Evolutionary conservation across 139 green algal genomes (phyloP).

Genomic region (Deuterostichococcus epilithicus): DNA sequence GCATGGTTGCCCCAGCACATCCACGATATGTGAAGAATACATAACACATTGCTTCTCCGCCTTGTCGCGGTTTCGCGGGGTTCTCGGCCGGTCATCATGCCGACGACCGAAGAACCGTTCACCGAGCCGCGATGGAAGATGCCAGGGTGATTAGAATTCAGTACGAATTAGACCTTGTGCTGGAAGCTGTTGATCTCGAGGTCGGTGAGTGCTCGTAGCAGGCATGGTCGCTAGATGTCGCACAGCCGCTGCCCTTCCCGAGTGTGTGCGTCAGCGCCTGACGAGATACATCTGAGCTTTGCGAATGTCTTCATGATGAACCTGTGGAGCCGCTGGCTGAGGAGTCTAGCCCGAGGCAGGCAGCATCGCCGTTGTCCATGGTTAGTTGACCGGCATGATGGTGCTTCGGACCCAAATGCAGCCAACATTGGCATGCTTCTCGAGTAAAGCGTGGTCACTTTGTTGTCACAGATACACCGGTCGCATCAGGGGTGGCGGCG

Average conservation of each 20-base stretch:
- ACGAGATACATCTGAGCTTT: neutral
- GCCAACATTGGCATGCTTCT: neutral
- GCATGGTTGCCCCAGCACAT: too few species aligned
- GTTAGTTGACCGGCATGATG: too few species aligned
- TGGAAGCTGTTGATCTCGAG: neutral
- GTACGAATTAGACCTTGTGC: neutral
- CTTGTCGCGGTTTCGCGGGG: too few species aligned
- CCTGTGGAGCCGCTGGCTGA: neutral
- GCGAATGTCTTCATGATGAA: neutral
- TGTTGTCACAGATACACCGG: conserved; percentile 82
- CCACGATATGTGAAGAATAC: too few species aligned
- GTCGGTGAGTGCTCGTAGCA: neutral
- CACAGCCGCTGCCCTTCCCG: neutral
- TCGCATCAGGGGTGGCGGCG: conserved; percentile 47
- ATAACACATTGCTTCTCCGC: too few species aligned
- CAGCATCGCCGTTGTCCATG: too few species aligned
- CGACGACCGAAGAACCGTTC: conserved; percentile 41
- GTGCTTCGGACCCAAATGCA: too few species aligned
- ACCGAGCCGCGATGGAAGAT: conserved; percentile 57
- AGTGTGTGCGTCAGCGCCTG: neutral
- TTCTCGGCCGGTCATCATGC: too few species aligned
- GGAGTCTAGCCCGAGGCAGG: too few species aligned
- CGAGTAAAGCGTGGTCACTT: neutral
- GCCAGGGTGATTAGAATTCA: conserved; percentile 38
- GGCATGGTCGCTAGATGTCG: neutral